Conservation (phyloP, 495 filamentous ascomycete genomes). For the Venustampulla echinocandica region DNA sequence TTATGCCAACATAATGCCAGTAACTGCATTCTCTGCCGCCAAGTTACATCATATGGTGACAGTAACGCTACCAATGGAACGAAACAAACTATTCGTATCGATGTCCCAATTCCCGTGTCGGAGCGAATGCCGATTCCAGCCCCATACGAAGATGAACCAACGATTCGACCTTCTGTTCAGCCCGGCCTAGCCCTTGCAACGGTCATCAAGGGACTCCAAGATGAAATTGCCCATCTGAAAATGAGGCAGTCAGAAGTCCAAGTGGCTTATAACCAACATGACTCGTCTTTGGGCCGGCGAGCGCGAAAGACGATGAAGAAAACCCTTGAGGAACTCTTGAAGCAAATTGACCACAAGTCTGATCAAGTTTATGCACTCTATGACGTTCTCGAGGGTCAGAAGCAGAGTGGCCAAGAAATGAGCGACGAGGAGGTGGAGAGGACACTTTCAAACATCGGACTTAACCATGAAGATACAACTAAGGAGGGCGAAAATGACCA, state of each 20-base stretch:
- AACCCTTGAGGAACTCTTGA: slow-evolving; percentile 55
- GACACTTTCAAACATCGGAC: no score
- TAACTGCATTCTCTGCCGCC: slow-evolving; percentile 69
- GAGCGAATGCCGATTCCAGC: slow-evolving; percentile 47
- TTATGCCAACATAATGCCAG: slow-evolving; percentile 34
- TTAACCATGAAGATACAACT: no score
- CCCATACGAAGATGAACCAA: slow-evolving; percentile 57
- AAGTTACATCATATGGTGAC: slow-evolving; percentile 39
- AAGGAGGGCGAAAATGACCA: no score
- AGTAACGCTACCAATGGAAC: slow-evolving; percentile 27
- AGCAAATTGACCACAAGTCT: slow-evolving; percentile 65
- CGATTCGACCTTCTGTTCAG: slow-evolving; percentile 64
- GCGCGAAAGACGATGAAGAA: slow-evolving; percentile 55
- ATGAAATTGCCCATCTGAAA: slow-evolving; percentile 77
- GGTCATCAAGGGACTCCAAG: slow-evolving; percentile 69
- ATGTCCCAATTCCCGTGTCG: slow-evolving; percentile 64
- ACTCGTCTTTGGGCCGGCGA: slow-evolving; percentile 59
- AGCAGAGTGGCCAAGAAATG: slow-evolving; percentile 55
- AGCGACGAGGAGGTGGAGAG: slow-evolving; percentile 43
- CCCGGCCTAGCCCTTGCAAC: slow-evolving; percentile 70
- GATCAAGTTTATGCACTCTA: slow-evolving; percentile 84
- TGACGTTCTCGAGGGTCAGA: slow-evolving; percentile 82
- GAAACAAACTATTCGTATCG: slow-evolving; percentile 46
- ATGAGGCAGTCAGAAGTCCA: slow-evolving; percentile 52
- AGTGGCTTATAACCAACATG: slow-evolving; percentile 53